These are phyloP conservation scores for Paraurostyla sp. DNA, from an alignment of 73 alveolate species.

Conservation along the genomic window DNA sequence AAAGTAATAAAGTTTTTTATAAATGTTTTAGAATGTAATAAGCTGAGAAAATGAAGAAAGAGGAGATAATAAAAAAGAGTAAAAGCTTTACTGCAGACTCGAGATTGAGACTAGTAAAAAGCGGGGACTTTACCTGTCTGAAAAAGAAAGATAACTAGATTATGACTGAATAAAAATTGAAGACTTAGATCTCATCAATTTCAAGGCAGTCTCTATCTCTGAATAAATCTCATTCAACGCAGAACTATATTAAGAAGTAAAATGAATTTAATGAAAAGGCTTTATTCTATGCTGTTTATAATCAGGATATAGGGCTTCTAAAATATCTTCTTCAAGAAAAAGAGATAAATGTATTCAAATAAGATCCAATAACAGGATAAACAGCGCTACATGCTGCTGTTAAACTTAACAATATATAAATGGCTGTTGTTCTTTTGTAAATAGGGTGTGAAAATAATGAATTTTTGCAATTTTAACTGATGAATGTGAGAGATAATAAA, in stretches of 20 bases:
- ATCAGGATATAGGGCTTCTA: neutral
- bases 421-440: neutral
- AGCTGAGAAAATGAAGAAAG: conserved; percentile 6
- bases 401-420: neutral
- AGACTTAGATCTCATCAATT: neutral
- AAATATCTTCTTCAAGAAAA: neutral
- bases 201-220: neutral
- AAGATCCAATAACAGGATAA: neutral
- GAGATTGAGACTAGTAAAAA: neutral
- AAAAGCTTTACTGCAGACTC: neutral
- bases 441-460: conserved; percentile 17
- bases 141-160: neutral
- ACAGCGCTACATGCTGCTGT: conserved; percentile 18
- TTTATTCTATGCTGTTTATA: conserved; percentile 20
- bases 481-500: conserved; percentile 29
- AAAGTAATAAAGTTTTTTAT: neutral
- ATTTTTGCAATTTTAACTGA: neutral
- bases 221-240: neutral
- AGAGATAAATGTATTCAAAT: neutral
- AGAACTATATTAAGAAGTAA: neutral
- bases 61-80: neutral
- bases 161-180: neutral
- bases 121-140: neutral
- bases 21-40: neutral
- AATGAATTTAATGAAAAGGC: neutral